A percentile compares a stretch with the other conserved stretches of the same genome.
Evolutionary conservation across 106 monocot species (phyloP).

Genomic region (Ottelia alismoides): DNA sequence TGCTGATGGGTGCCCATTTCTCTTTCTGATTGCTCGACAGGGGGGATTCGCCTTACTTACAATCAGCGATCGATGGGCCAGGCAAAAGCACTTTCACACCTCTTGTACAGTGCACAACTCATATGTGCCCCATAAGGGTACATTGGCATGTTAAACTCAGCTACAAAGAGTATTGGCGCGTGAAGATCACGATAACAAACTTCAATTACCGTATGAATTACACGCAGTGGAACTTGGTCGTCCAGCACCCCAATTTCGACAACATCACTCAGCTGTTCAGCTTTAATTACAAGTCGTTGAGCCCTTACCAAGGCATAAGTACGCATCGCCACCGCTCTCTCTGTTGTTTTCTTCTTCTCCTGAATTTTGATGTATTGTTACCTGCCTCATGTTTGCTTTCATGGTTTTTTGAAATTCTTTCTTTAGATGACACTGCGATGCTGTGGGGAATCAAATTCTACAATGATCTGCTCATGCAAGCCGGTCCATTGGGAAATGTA

Average conservation of each 20-base stretch:
- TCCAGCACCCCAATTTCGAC: slow-evolving; percentile 62
- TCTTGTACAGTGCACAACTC: slow-evolving; percentile 51
- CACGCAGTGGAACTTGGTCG: slow-evolving; percentile 75
- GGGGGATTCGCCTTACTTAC: slow-evolving; percentile 19
- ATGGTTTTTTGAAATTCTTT: neutral
- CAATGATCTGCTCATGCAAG: slow-evolving; percentile 74
- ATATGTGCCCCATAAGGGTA: slow-evolving; percentile 72
- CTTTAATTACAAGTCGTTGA: slow-evolving; percentile 57
- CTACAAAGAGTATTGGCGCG: slow-evolving; percentile 83
- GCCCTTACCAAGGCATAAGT: slow-evolving; percentile 62
- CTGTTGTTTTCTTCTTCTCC: neutral
- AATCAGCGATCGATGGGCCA: slow-evolving; percentile 36
- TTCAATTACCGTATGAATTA: slow-evolving; percentile 55
- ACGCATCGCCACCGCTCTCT: slow-evolving; percentile 10
- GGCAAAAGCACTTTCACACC: slow-evolving; percentile 44
- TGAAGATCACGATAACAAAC: slow-evolving; percentile 76
- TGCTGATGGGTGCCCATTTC: neutral
- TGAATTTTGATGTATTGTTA: neutral
- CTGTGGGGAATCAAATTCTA: slow-evolving; percentile 72
- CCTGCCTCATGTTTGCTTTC: neutral
- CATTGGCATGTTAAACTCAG: slow-evolving; percentile 85
- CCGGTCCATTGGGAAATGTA: slow-evolving; percentile 67
- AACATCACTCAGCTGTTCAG: slow-evolving; percentile 53
- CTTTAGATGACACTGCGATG: slow-evolving; percentile 72
- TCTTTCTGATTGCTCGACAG: neutral